Evolutionary conservation across 2,329 filamentous ascomycete species (phyloP).

Genomic region (Paraconiothyrium brasiliense): DNA sequence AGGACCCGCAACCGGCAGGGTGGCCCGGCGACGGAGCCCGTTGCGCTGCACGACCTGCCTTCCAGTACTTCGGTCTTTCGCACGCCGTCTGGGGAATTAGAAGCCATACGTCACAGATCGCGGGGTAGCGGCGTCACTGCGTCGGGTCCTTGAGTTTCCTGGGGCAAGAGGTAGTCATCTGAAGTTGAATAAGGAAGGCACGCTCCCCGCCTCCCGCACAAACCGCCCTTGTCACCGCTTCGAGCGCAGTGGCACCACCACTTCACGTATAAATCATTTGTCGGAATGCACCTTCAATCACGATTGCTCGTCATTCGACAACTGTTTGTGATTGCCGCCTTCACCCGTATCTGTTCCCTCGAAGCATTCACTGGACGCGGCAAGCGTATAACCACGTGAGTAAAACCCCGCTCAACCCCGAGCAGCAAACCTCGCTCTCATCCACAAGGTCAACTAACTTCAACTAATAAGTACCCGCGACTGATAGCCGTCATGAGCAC

Average conservation of each 20-base stretch:
- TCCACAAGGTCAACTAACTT: background rate
- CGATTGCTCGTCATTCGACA: constrained; percentile 4
- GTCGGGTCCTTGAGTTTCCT: background rate
- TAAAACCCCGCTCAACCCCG: background rate
- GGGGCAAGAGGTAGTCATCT: constrained; percentile 9
- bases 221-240: constrained; percentile 1
- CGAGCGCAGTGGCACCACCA: background rate
- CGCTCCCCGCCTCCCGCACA: constrained; percentile 12
- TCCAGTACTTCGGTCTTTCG: constrained; percentile 72
- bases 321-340: constrained; percentile 8
- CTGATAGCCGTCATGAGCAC: constrained; percentile 13
- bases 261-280: background rate
- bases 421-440: background rate
- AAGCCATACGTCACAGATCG: constrained; percentile 35
- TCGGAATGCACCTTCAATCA: constrained; percentile 8
- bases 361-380: constrained; percentile 1
- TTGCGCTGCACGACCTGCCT: constrained; percentile 60
- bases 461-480: background rate
- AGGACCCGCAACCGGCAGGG: constrained; percentile 13
- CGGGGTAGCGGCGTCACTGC: constrained; percentile 10
- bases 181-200: constrained; percentile 7
- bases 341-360: background rate
- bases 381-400: constrained; percentile 2
- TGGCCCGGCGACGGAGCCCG: constrained; percentile 20
- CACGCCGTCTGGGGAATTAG: constrained; percentile 59